Conservation (phyloP, 2,329 filamentous ascomycete genomes). For the Sordariomycetes sp. region DNA sequence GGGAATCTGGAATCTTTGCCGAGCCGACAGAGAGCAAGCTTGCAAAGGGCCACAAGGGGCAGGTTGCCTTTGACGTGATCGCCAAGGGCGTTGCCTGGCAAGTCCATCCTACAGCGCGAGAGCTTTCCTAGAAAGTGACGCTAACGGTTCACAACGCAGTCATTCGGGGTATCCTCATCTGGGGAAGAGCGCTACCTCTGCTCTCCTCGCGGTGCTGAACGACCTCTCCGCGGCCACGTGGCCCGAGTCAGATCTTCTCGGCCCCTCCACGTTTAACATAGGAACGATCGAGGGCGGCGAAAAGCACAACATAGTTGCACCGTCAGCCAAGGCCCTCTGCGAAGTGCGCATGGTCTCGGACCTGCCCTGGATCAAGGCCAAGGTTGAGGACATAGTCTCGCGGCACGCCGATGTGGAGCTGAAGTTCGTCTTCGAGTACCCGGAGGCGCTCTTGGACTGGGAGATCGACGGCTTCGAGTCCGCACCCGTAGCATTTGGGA, state of each 20-base stretch:
- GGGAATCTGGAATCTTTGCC: conserved; percentile 73
- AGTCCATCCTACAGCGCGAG: background rate
- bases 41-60: conserved; percentile 86
- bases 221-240: conserved; percentile 18
- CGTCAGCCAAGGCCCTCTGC: conserved; percentile 25
- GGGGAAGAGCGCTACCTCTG: conserved; percentile 41
- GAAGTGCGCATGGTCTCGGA: conserved; percentile 24
- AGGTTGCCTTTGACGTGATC: conserved; percentile 53
- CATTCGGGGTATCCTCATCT: conserved; percentile 92
- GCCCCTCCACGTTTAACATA: conserved; percentile 83
- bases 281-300: conserved; percentile 74
- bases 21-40: conserved; percentile 87
- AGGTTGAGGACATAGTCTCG: conserved; percentile 19
- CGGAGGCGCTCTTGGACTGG: conserved; percentile 24
- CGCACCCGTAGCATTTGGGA: conserved; percentile 82
- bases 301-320: conserved; percentile 52
- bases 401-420: conserved; percentile 20
- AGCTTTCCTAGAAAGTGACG: conserved; percentile 10
- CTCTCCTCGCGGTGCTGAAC: conserved; percentile 18
- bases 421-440: conserved; percentile 22
- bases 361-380: conserved; percentile 19
- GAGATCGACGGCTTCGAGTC: conserved; percentile 48
- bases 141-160: conserved; percentile 24
- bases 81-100: conserved; percentile 60
- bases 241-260: conserved; percentile 31